Evolutionary conservation across 164 flowering plant species (phyloP), one percentile per base, ranked within the genome.

Genomic region (Echeveria elegans): DNA sequence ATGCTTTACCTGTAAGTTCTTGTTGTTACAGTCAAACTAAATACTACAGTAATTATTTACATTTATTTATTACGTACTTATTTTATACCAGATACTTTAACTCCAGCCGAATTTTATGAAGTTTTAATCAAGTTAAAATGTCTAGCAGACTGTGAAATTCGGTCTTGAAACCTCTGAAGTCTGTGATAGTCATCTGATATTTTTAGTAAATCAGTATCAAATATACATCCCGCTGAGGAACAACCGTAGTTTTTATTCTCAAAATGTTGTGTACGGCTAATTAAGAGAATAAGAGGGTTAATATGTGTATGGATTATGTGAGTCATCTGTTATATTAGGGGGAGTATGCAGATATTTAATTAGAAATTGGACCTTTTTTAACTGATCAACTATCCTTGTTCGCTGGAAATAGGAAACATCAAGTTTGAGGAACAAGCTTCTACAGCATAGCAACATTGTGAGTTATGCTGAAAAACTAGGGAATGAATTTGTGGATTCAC

Each of bases 1-100:
- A 88, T 53, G 96, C 83, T 24, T 79, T 86, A 75, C 86, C 94
- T n/a, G 97, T 94, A 76, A 91, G 98, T 85, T 70, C 19, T 53
- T 50, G 50, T 38, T 24, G 50, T 34, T 64, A 60, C 11, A 60
- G 29, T 47, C 60, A 43, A 43, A 1, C n/a, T n/a, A n/a, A n/a
- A n/a, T n/a, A n/a, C n/a, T n/a, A n/a, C n/a, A n/a, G n/a, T n/a
- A n/a, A n/a, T n/a, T n/a, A n/a, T n/a, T n/a, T n/a, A n/a, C n/a
- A n/a, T n/a, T n/a, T n/a, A n/a, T n/a, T n/a, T n/a, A n/a, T n/a
- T n/a, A n/a, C n/a, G n/a, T n/a, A n/a, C n/a, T n/a, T n/a, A n/a
- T n/a, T n/a, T n/a, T n/a, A n/a, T n/a, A n/a, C n/a, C n/a, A n/a
- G n/a, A n/a, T n/a, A n/a, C n/a, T n/a, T n/a, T n/a, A n/a, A n/a